Percentiles rank a stretch among this genome's conserved stretches.
Evolutionary conservation across 2,329 filamentous ascomycete species (phyloP).

Genomic region (Fusarium mexicanum): DNA sequence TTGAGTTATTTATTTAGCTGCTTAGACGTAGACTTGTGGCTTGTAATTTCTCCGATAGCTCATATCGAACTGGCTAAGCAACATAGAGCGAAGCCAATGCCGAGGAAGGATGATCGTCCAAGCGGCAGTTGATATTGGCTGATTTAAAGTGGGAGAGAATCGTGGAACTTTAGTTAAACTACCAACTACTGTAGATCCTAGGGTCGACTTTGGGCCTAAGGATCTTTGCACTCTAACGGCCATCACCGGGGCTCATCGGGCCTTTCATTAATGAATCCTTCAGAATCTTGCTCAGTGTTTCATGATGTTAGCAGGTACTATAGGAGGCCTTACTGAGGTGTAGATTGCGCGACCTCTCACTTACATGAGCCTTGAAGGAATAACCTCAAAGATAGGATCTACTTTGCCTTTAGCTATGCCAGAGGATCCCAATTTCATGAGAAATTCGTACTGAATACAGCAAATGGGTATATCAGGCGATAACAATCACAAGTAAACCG

Average conservation of each 20-base stretch:
- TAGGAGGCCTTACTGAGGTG: too few relatives aligned
- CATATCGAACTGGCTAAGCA: fast-evolving
- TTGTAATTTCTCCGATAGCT: too few relatives aligned
- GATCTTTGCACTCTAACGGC: too few relatives aligned
- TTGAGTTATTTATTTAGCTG: too few relatives aligned
- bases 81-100: neutral
- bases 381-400: neutral
- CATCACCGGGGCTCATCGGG: neutral
- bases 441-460: fast-evolving
- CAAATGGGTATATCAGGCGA: too few relatives aligned
- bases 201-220: too few relatives aligned
- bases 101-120: too few relatives aligned
- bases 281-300: neutral
- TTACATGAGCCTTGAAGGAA: neutral
- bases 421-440: fast-evolving
- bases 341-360: neutral
- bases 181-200: neutral
- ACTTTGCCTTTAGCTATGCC: neutral
- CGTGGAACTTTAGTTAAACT: neutral
- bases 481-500: neutral
- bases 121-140: too few relatives aligned
- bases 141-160: too few relatives aligned
- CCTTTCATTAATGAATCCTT: too few relatives aligned
- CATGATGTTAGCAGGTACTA: too few relatives aligned
- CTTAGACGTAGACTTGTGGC: too few relatives aligned